A percentile compares a stretch with the other conserved stretches of the same genome.
phyloP scores from a whole-genome alignment of 192 early-diverging fungal genomes.

The Helicostylum pulchrum region DNA sequence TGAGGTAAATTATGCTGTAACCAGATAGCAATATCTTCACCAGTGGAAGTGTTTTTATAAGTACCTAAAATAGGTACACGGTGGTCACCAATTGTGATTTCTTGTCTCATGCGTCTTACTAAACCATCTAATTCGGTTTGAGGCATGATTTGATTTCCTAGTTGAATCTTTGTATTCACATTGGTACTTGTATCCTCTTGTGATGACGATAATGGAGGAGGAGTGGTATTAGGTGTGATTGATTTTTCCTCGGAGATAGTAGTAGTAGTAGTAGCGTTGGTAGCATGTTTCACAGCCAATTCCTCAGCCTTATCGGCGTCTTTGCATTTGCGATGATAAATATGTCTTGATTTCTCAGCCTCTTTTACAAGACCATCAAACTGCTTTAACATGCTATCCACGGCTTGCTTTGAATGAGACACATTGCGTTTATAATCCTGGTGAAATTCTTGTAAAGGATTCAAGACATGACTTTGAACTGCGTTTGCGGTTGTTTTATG shows the following conservation, averaged over 20 bases:
- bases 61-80: conserved; percentile 67
- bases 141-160: conserved; percentile 18
- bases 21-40: conserved; percentile 71
- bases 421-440: conserved; percentile 38
- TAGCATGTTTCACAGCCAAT: conserved; percentile 23
- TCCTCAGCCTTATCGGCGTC: conserved; percentile 65
- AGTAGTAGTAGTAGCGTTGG: background rate
- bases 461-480: conserved; percentile 42
- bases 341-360: conserved; percentile 38
- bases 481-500: conserved; percentile 42
- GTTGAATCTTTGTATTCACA: background rate
- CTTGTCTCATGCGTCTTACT: conserved; percentile 52
- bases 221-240: background rate
- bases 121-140: conserved; percentile 23
- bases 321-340: conserved; percentile 50
- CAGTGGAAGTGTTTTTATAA: conserved; percentile 59
- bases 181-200: conserved; percentile 1
- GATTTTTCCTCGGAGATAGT: no score
- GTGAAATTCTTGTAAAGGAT: conserved; percentile 46
- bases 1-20: conserved; percentile 62
- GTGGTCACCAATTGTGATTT: conserved; percentile 60
- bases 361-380: conserved; percentile 46
- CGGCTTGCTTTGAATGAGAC: conserved; percentile 38
- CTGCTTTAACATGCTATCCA: conserved; percentile 48
- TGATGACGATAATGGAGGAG: background rate